Base-by-base conservation (phyloP, 1,284 basidiomycete species). In the Microbotryomycetes sp. region DNA sequence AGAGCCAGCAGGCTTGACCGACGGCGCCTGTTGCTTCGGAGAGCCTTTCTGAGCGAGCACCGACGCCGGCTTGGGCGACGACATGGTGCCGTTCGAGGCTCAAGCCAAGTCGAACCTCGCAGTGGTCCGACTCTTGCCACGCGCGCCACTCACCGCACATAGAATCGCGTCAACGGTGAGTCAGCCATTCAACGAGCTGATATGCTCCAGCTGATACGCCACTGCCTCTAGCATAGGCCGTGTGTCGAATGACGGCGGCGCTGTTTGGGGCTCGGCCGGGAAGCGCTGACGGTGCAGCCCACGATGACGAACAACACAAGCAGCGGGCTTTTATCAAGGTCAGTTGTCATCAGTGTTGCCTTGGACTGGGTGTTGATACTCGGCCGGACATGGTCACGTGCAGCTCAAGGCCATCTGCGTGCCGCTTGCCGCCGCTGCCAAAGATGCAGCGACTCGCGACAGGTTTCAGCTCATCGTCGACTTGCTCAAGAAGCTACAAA, bases 341-440 rank as follows among this genome's bases (percentile, higher is more conserved):
- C 24, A 52, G 50, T 52, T 15, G 9, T 21, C 15, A 28, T 23
- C 2, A 49, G 23, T 15, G 24, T 27, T 16, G 7, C 48, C 24
- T 49, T 26, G 24, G 48, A 27, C 23, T 7, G 7, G 18, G 16
- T 26, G 21, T n/a, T 23, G 48, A 23, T 23, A 27, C 48, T 23
- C 16, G 18, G 48, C 24, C 16, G 48, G 18, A 26, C 18, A 49
- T 23, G 23, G 45, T 27, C 54, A 45, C 5, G 13, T 16, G 15
- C 69, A 92, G 90, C 77, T 91, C 67, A 91, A 90, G 75, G 75
- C 77, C 29, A 78, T 83, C 49, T 91, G 89, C 71, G 87, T 91
- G 7, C 82, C 87, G n/a, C 78, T 93, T 3, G 80, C 91, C 66
- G 82, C 79, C 46, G 78, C 84, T 46, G 83, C 87, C 0, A 77